These are phyloP conservation scores for Plantago coronopus DNA, from an alignment of 305 asterid genomes.

Conservation along the genomic window DNA sequence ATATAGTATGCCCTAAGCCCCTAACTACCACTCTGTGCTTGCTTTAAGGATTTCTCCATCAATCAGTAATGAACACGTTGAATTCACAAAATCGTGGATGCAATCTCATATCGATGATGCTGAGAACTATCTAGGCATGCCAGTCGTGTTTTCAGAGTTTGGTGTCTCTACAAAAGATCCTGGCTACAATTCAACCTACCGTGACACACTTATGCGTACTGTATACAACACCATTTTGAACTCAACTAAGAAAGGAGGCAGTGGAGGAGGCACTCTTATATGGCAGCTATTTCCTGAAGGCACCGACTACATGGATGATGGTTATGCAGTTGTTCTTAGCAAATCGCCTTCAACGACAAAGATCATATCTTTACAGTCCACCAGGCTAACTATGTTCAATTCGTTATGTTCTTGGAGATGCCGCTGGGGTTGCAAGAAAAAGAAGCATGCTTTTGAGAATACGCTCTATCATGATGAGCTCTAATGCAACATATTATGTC, in stretches of 20 bases:
- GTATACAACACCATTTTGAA: slow-evolving; percentile 58
- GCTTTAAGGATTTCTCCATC: slow-evolving; percentile 62
- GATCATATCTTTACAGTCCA: slow-evolving; percentile 63
- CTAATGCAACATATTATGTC: slow-evolving; percentile 17
- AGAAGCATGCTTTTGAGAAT: slow-evolving; percentile 32
- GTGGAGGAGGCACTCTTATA: slow-evolving; percentile 72
- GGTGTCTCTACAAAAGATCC: slow-evolving; percentile 76
- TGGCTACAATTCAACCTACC: slow-evolving; percentile 58
- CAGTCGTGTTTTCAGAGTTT: slow-evolving; percentile 72
- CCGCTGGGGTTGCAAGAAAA: slow-evolving; percentile 83
- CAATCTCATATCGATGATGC: slow-evolving; percentile 86
- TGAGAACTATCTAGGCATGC: slow-evolving; percentile 66
- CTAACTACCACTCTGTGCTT: slow-evolving; percentile 1
- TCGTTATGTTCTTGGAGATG: slow-evolving; percentile 70
- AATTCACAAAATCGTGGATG: slow-evolving; percentile 82
- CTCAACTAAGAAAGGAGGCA: slow-evolving; percentile 72
- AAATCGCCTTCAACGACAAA: slow-evolving; percentile 51
- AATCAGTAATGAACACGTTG: slow-evolving; percentile 54
- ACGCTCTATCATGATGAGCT: slow-evolving; percentile 50
- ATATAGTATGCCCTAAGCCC: neutral
- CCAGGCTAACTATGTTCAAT: slow-evolving; percentile 51
- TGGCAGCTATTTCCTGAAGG: slow-evolving; percentile 95
- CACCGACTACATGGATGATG: slow-evolving; percentile 89
- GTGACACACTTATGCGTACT: slow-evolving; percentile 40
- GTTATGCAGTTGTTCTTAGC: slow-evolving; percentile 77